Evolutionary conservation across 306 rosid species (phyloP).

Genomic region (Vigna radiata): DNA sequence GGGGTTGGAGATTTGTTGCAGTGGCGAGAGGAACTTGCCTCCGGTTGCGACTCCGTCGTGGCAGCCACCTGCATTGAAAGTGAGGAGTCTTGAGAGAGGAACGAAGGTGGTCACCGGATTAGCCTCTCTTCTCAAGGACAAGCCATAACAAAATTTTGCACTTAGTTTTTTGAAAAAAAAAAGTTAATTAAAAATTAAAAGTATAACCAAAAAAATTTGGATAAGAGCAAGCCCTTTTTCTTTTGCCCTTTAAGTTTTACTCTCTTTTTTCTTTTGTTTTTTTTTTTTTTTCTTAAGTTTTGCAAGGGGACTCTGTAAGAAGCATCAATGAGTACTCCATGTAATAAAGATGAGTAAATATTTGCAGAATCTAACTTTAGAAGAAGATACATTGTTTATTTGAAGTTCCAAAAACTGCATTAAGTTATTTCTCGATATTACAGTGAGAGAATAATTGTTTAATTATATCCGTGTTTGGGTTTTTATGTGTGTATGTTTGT

Average conservation of each 20-base stretch:
- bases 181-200: slow-evolving; percentile 21
- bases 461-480: not conserved
- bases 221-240: slow-evolving; percentile 3
- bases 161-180: too few species aligned
- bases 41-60: slow-evolving; percentile 51
- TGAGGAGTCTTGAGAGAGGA: slow-evolving; percentile 79
- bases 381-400: not conserved
- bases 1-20: slow-evolving; percentile 14
- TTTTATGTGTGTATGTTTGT: not conserved
- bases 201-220: slow-evolving; percentile 33
- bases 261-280: not conserved
- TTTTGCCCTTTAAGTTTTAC: not conserved
- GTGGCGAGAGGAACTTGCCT: slow-evolving; percentile 31
- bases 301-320: slow-evolving; percentile 44
- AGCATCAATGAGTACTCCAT: slow-evolving; percentile 21
- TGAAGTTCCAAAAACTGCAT: not conserved
- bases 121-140: slow-evolving; percentile 85
- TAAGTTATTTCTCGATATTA: not conserved
- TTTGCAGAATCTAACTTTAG: slow-evolving; percentile 27
- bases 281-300: not conserved
- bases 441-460: not conserved
- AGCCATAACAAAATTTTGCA: slow-evolving; percentile 61
- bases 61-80: slow-evolving; percentile 90
- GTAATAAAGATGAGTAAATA: slow-evolving; percentile 47
- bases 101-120: slow-evolving; percentile 86